Percentiles rank a stretch among this genome's conserved stretches.
Evolutionary conservation across 2,329 filamentous ascomycete genomes (phyloP).

Genomic region (Xylaria sp.): DNA sequence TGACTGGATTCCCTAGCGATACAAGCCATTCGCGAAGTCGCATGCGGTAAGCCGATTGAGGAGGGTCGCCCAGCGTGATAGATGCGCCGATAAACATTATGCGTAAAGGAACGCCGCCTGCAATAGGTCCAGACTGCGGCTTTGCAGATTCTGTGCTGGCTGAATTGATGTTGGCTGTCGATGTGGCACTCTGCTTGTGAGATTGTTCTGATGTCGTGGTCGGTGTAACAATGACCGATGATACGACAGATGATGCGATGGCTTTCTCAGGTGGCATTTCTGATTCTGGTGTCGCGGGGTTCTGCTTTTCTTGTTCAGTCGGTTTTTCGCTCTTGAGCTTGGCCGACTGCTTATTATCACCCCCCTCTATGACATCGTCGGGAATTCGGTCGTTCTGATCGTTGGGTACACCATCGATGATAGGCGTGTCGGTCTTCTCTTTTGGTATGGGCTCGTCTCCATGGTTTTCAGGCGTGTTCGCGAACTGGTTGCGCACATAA

Average conservation of each 20-base stretch:
- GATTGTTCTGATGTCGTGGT: not conserved
- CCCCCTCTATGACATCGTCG: constrained; percentile 33
- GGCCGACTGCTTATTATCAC: constrained; percentile 3
- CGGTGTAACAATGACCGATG: constrained; percentile 9
- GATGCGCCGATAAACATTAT: constrained; percentile 43
- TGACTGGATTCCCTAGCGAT: constrained; percentile 39
- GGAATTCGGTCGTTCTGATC: constrained; percentile 37
- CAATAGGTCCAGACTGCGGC: constrained; percentile 22
- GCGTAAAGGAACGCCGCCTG: constrained; percentile 38
- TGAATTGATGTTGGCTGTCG: constrained; percentile 7
- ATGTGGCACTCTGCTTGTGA: constrained; percentile 1
- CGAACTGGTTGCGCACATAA: constrained; percentile 36
- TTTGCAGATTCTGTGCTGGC: constrained; percentile 17
- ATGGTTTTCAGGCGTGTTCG: constrained; percentile 10
- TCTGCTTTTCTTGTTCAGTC: constrained; percentile 3
- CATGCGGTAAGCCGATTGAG: constrained; percentile 39
- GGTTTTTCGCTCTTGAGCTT: constrained; percentile 7
- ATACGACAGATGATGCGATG: constrained; percentile 1
- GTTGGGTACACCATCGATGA: constrained; percentile 38
- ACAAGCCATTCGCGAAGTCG: constrained; percentile 41
- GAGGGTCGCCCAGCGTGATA: constrained; percentile 38
- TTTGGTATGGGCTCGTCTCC: constrained; percentile 32
- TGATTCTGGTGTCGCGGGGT: not conserved
- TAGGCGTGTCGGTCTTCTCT: constrained; percentile 26
- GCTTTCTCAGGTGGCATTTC: constrained; percentile 10